Conservation (phyloP, 2,329 filamentous ascomycete species). For the Fusarium torulosum region DNA sequence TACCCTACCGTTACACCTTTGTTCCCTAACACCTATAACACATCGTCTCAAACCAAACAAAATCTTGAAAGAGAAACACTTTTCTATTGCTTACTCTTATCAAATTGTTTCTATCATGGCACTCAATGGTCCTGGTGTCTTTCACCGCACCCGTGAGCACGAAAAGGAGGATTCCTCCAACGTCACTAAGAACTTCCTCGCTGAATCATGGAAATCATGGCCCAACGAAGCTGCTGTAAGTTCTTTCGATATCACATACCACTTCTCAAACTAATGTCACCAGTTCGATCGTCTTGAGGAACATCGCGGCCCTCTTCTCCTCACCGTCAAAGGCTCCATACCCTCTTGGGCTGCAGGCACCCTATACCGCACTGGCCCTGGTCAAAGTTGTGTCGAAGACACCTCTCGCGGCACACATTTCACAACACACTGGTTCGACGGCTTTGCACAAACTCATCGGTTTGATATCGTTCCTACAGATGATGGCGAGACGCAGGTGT, state of each 20-base stretch:
- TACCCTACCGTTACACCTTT: background rate
- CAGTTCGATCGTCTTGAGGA: constrained; percentile 78
- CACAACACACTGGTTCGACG: constrained; percentile 85
- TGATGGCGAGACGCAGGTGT: constrained; percentile 57
- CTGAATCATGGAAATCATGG: constrained; percentile 58
- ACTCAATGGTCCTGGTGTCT: constrained; percentile 46
- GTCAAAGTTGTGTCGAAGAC: constrained; percentile 70
- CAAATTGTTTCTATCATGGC: constrained; percentile 36
- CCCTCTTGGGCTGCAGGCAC: constrained; percentile 78
- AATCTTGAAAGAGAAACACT: background rate
- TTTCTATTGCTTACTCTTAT: background rate
- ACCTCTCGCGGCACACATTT: constrained; percentile 70
- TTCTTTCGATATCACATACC: background rate
- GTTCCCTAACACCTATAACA: background rate
- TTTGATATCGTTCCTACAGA: constrained; percentile 72
- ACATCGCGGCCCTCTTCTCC: constrained; percentile 72
- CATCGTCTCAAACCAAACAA: background rate
- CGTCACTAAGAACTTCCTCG: constrained; percentile 46
- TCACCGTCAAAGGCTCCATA: constrained; percentile 74
- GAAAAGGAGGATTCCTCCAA: constrained; percentile 46
- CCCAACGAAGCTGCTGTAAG: constrained; percentile 63
- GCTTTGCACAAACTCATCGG: constrained; percentile 76
- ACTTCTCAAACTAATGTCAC: background rate
- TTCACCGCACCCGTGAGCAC: constrained; percentile 47
- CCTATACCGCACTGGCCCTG: constrained; percentile 81